These are phyloP conservation scores for Triangularia setosa DNA, from an alignment of 2,329 filamentous ascomycete genomes.

Conservation along the genomic window DNA sequence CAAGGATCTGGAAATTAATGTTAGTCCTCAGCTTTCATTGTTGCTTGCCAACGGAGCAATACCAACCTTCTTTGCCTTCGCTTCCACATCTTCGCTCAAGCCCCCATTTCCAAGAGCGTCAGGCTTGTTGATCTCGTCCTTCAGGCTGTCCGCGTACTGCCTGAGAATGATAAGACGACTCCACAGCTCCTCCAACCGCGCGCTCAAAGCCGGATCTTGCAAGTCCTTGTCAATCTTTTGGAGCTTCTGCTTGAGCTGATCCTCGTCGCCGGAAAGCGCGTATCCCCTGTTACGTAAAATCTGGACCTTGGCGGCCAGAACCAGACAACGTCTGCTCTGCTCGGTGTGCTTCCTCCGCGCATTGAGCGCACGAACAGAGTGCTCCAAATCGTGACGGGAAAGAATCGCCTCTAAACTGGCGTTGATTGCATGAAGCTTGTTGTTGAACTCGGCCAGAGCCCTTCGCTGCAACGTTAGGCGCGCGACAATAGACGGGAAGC, in stretches of 20 bases:
- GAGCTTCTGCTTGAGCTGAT: slow-evolving; percentile 70
- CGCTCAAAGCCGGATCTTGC: slow-evolving; percentile 69
- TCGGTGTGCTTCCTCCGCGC: slow-evolving; percentile 69
- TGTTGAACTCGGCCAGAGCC: slow-evolving; percentile 66
- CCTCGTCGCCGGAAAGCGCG: slow-evolving; percentile 73
- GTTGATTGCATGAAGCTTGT: slow-evolving; percentile 75
- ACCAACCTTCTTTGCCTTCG: slow-evolving; percentile 69
- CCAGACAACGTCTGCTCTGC: slow-evolving; percentile 68
- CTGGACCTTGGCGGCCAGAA: slow-evolving; percentile 74
- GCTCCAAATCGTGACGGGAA: slow-evolving; percentile 71
- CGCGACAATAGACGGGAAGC: slow-evolving; percentile 67
- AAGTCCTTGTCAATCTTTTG: slow-evolving; percentile 64
- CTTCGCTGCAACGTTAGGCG: slow-evolving; percentile 69
- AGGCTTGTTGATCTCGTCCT: slow-evolving; percentile 68
- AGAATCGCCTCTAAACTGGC: slow-evolving; percentile 67
- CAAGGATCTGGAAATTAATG: slow-evolving; percentile 58
- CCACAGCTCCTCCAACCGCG: slow-evolving; percentile 81
- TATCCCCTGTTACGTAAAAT: slow-evolving; percentile 78
- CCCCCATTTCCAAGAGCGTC: slow-evolving; percentile 52
- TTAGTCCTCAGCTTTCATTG: slow-evolving; percentile 19
- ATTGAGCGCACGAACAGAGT: slow-evolving; percentile 68
- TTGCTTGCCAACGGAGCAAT: slow-evolving; percentile 17
- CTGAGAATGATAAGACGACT: slow-evolving; percentile 72
- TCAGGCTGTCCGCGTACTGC: slow-evolving; percentile 67
- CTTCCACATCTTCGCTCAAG: slow-evolving; percentile 66